Evolutionary conservation across 352 stramenopile genomes (phyloP).

Genomic region (Lagenidium giganteum): DNA sequence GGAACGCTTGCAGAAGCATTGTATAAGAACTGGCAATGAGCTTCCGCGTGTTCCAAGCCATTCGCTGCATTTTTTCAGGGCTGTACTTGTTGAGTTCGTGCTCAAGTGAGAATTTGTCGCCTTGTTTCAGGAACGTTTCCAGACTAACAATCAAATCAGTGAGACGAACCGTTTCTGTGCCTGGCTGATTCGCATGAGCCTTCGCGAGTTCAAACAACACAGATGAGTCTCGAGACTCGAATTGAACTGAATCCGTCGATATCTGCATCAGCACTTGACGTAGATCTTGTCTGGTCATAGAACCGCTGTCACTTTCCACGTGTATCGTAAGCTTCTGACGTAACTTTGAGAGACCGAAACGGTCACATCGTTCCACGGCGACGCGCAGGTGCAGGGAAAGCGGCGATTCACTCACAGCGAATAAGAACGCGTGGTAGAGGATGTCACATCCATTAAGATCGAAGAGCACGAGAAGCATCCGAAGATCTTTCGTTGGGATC

Average conservation of each 20-base stretch:
- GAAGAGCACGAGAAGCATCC: slow-evolving; percentile 42
- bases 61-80: slow-evolving; percentile 30
- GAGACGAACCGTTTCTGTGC: no score
- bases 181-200: no score
- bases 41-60: slow-evolving; percentile 48
- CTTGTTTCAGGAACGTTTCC: slow-evolving; percentile 20
- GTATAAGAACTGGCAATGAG: slow-evolving; percentile 27
- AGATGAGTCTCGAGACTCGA: slow-evolving; percentile 30
- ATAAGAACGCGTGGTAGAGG: slow-evolving; percentile 45
- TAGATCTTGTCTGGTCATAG: slow-evolving; percentile 33
- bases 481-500: slow-evolving; percentile 30
- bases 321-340: slow-evolving; percentile 31
- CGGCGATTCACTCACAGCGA: slow-evolving; percentile 22
- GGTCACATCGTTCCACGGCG: slow-evolving; percentile 25
- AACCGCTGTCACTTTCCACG: slow-evolving; percentile 31
- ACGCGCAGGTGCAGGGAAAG: slow-evolving; percentile 15
- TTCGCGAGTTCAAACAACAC: slow-evolving; percentile 30
- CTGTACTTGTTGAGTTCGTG: slow-evolving; percentile 36
- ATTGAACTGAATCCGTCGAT: slow-evolving; percentile 17
- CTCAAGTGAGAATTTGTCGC: neutral
- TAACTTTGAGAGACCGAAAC: slow-evolving; percentile 31
- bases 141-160: slow-evolving; percentile 29
- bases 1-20: slow-evolving; percentile 40
- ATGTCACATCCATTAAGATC: slow-evolving; percentile 41
- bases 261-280: slow-evolving; percentile 31